Conservation (phyloP, 2,329 filamentous ascomycete genomes). For the Bipolaris zeicola region DNA sequence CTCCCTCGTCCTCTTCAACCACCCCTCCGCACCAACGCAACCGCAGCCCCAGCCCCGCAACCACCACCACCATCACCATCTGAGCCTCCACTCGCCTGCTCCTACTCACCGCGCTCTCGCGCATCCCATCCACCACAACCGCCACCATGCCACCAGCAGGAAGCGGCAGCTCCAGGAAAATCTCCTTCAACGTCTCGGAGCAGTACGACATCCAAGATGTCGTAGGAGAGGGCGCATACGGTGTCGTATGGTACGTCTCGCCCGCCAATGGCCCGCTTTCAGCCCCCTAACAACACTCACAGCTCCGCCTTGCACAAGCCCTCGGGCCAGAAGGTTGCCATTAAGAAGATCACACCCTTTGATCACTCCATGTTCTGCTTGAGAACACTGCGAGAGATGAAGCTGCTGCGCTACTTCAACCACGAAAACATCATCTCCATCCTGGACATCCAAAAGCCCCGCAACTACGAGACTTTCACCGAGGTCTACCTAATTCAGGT, state of each 20-base stretch:
- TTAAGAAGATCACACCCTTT: slow-evolving; percentile 99
- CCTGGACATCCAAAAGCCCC: slow-evolving; percentile 96
- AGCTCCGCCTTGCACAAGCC: slow-evolving; percentile 98
- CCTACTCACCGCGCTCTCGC: slow-evolving; percentile 24
- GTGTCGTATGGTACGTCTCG: slow-evolving; percentile 86
- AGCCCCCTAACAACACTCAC: slow-evolving; percentile 27
- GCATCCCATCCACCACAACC: slow-evolving; percentile 22
- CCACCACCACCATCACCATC: slow-evolving; percentile 4
- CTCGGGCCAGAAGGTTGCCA: slow-evolving; percentile 96
- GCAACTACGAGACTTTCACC: slow-evolving; percentile 93
- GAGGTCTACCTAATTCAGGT: slow-evolving; percentile 99
- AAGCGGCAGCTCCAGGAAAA: slow-evolving; percentile 74
- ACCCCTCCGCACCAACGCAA: slow-evolving; percentile 1
- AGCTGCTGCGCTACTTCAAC: slow-evolving; percentile 97
- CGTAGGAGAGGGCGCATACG: slow-evolving; percentile 96
- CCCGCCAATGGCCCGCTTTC: slow-evolving; percentile 4
- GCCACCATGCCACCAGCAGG: slow-evolving; percentile 46
- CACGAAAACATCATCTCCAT: slow-evolving; percentile 99
- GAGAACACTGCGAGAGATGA: slow-evolving; percentile 97
- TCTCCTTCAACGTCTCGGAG: slow-evolving; percentile 99
- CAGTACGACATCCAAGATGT: slow-evolving; percentile 99
- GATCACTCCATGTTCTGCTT: slow-evolving; percentile 99
- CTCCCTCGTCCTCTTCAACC: slow-evolving; percentile 1
- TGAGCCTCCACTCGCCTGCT: slow-evolving; percentile 23
- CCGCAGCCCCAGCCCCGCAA: slow-evolving; percentile 20